phyloP scores from a whole-genome alignment of 371 early-diverging fungal species.

The Mucor racemosus region DNA sequence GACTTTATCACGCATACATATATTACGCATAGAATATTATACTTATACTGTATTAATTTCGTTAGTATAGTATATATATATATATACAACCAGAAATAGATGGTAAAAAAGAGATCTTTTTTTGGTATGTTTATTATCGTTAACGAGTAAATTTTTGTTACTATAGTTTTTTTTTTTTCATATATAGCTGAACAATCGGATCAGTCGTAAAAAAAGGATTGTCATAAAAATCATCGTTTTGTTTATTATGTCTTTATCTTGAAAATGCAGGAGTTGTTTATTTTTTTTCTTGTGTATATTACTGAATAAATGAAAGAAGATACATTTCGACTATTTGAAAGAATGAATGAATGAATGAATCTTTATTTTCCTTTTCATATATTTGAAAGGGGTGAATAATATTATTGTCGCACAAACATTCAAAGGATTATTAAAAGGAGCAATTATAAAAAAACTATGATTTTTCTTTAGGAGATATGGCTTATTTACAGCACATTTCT shows the following conservation, averaged over 20 bases:
- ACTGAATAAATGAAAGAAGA: background rate
- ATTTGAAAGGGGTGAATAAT: background rate
- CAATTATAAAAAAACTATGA: background rate
- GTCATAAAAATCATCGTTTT: background rate
- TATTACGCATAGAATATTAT: background rate
- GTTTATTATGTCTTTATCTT: background rate
- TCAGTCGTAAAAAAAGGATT: background rate
- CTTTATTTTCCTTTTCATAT: no score
- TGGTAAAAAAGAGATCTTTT: no score
- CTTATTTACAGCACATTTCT: background rate
- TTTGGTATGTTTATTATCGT: background rate
- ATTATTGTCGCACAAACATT: background rate
- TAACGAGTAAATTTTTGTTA: no score
- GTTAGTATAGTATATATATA: background rate
- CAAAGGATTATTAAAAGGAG: background rate
- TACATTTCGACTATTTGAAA: background rate
- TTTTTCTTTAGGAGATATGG: background rate
- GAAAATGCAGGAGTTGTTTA: background rate
- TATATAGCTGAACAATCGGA: background rate
- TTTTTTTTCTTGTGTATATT: background rate
- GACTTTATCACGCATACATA: background rate
- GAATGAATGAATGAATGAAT: background rate
- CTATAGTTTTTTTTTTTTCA: background rate
- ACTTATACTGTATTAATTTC: background rate
- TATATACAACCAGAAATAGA: no score